Conservation (phyloP, 139 green algal genomes). For the Tetradesmus lagerheimii region DNA sequence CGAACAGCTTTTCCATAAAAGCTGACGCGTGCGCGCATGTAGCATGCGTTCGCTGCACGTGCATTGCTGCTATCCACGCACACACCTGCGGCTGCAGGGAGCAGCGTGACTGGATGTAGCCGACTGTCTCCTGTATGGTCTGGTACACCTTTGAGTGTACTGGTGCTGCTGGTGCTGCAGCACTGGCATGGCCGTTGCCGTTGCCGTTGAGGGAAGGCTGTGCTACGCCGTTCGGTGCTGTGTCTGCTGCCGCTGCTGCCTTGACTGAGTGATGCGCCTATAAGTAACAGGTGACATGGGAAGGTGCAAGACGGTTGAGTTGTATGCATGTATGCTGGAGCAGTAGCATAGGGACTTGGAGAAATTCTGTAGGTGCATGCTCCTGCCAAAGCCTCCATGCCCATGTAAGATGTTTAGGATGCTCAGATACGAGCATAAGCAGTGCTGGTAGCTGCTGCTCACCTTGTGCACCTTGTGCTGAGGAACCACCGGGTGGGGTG, state of each 20-base stretch:
- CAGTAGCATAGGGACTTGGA: background rate
- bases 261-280: background rate
- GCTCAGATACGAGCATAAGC: background rate
- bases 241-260: constrained; percentile 10
- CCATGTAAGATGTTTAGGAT: too few relatives aligned
- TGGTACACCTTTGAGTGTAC: background rate
- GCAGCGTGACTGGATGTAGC: constrained; percentile 19
- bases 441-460: background rate
- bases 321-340: background rate
- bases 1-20: too few relatives aligned
- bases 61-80: background rate
- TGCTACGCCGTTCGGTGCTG: background rate
- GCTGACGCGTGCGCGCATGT: too few relatives aligned
- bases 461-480: background rate
- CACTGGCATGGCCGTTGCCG: background rate
- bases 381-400: too few relatives aligned
- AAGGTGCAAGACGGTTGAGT: background rate
- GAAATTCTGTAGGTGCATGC: background rate
- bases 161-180: background rate
- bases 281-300: background rate
- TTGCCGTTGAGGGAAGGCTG: background rate
- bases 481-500: background rate
- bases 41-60: too few relatives aligned
- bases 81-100: constrained; percentile 16
- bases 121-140: constrained; percentile 16